Evolutionary conservation across 768 basidiomycete genomes (phyloP).

Genomic region (Agrocybe chaxingu): DNA sequence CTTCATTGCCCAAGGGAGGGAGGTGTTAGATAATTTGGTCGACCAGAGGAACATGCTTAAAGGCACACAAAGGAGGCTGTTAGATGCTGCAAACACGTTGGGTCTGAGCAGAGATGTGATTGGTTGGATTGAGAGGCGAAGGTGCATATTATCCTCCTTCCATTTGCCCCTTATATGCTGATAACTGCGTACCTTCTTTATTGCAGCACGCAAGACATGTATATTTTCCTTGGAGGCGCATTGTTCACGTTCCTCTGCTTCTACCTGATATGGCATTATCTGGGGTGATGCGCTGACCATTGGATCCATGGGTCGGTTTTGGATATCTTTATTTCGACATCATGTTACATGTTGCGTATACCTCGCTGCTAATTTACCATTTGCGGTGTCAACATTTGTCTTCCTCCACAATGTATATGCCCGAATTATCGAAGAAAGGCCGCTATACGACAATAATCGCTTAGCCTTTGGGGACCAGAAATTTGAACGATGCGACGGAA

Average conservation of each 20-base stretch:
- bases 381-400: no score
- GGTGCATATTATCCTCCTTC: slow-evolving; percentile 45
- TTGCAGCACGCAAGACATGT: slow-evolving; percentile 88
- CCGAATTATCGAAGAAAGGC: no score
- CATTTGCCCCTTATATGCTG: not conserved
- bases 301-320: not conserved
- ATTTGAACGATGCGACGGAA: no score
- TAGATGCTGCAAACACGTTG: slow-evolving; percentile 91
- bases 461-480: no score
- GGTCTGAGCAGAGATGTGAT: slow-evolving; percentile 94
- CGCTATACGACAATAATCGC: no score
- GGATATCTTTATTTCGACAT: slow-evolving; percentile 8
- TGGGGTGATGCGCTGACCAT: slow-evolving; percentile 45
- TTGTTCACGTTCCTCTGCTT: slow-evolving; percentile 91
- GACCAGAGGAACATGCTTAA: slow-evolving; percentile 94
- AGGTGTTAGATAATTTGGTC: slow-evolving; percentile 86
- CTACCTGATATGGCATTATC: slow-evolving; percentile 87
- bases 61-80: slow-evolving; percentile 83
- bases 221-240: slow-evolving; percentile 85
- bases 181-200: not conserved
- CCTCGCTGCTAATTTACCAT: slow-evolving; percentile 11
- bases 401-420: not conserved
- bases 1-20: slow-evolving; percentile 88
- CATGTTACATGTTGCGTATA: slow-evolving; percentile 13
- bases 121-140: slow-evolving; percentile 94